These are phyloP conservation scores for Myriosclerotinia curreyana DNA, from an alignment of 2,329 filamentous ascomycete genomes.

Conservation along the genomic window DNA sequence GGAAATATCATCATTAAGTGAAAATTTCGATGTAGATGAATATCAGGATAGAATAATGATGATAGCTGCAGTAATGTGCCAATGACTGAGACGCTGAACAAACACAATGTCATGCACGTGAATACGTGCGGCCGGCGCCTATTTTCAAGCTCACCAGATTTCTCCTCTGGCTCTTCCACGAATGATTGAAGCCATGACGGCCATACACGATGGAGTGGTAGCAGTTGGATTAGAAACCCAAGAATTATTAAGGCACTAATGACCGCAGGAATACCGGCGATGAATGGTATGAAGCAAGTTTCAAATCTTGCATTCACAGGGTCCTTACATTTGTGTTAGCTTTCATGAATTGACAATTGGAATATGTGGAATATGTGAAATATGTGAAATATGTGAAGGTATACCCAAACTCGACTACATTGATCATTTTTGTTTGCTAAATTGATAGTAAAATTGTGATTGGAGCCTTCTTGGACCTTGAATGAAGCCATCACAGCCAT, in stretches of 20 bases:
- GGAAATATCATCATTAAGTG: slow-evolving; percentile 42
- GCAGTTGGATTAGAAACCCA: slow-evolving; percentile 29
- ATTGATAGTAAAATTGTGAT: neutral
- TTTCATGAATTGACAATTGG: neutral
- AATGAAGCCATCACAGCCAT: slow-evolving; percentile 6
- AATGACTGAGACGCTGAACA: slow-evolving; percentile 42
- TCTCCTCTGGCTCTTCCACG: slow-evolving; percentile 44
- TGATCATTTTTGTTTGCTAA: neutral
- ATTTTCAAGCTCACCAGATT: slow-evolving; percentile 37
- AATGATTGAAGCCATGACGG: slow-evolving; percentile 53
- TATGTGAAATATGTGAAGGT: too few species aligned
- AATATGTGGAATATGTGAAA: neutral
- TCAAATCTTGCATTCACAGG: slow-evolving; percentile 35
- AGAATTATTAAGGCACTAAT: slow-evolving; percentile 38
- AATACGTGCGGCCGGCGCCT: slow-evolving; percentile 30
- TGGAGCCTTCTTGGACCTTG: neutral
- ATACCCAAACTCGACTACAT: slow-evolving; percentile 27
- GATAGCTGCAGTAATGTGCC: slow-evolving; percentile 41
- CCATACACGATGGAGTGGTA: slow-evolving; percentile 37
- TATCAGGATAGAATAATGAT: slow-evolving; percentile 37
- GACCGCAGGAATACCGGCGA: slow-evolving; percentile 33
- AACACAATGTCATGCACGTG: slow-evolving; percentile 38
- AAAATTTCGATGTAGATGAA: slow-evolving; percentile 26
- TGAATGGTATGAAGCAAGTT: slow-evolving; percentile 32
- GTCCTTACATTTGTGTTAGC: slow-evolving; percentile 29